Base-by-base conservation (phyloP, 2,329 filamentous ascomycete species). In the Phaeosphaeria sp. region DNA sequence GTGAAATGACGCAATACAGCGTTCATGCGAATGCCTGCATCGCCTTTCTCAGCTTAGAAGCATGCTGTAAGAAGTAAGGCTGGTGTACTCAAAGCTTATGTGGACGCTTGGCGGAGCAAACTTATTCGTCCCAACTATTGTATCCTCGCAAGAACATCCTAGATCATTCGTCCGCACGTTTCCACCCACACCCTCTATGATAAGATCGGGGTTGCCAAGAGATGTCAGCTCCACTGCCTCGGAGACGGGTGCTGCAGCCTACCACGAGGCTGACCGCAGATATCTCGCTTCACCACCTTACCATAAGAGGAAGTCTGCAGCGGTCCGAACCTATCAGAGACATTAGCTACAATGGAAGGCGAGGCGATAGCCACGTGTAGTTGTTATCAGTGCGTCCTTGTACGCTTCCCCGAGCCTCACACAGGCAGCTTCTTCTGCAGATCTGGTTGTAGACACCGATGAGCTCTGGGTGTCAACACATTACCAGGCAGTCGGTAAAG, bases 81-180 rank as follows among this genome's bases (percentile, higher is more conserved):
- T 50, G 39, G 25, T 50, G 27, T 20, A 50, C 6, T 36, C 21
- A 9, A 50, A 50, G 47, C 47, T 50, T 50, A 50, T 36, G 17
- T 39, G 17, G 4, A 30, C 20, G 27, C 47, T 50, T 50, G 47
- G 47, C 47, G 27, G 4, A 10, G 47, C 11, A 15, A 21, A 36
- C 18, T 36, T 11, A 50, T 50, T 50, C 25, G 25, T 50, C 20
- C 47, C 13, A 39, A 17, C 36, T 9, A 39, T 6, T n/a, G 17
- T 17, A n/a, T 5, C 36, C 36, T 39, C 36, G 36, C 36, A 39
- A 39, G 36, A 39, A 17, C 15, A 39, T 5, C 13, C 36, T n/a
- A 13, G 13, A 5, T 15, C 36, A 39, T 39, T 39, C 36, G 36
- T n/a, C 17, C 15, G 15, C 36, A 39, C 36, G 15, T 39, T 39